phyloP scores from a whole-genome alignment of 768 basidiomycete genomes.

The Collybiopsis luxurians region DNA sequence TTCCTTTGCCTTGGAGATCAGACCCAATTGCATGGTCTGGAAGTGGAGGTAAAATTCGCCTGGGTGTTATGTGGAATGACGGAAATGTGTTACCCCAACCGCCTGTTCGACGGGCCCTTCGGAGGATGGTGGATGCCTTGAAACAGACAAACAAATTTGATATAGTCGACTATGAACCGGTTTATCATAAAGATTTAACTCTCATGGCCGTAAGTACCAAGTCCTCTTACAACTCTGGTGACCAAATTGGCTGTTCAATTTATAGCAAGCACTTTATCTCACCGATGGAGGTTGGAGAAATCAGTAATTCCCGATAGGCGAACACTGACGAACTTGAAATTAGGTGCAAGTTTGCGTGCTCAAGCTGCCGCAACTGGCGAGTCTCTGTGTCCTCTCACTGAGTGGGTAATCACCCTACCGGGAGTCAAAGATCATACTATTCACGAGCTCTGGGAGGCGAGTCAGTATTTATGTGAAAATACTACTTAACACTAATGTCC shows the following conservation, averaged over 20 bases:
- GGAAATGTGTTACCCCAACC: conserved; percentile 36
- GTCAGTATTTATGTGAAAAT: not conserved
- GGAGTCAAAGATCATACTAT: conserved; percentile 21
- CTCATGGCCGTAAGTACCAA: conserved; percentile 33
- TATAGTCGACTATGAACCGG: conserved; percentile 33
- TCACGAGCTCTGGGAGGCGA: conserved; percentile 27
- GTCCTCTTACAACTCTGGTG: too few species aligned
- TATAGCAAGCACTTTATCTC: conserved; percentile 34
- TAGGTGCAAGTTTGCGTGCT: conserved; percentile 5
- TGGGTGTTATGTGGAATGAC: conserved; percentile 34
- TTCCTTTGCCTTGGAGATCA: conserved; percentile 24
- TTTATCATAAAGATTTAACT: conserved; percentile 30
- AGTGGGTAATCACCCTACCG: conserved; percentile 32
- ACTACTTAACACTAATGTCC: conserved; percentile 9
- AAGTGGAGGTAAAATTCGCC: conserved; percentile 25
- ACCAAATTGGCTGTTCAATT: too few species aligned
- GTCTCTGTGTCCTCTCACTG: conserved; percentile 10
- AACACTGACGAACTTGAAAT: too few species aligned
- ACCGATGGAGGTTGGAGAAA: conserved; percentile 31
- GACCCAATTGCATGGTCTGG: conserved; percentile 14
- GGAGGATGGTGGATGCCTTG: conserved; percentile 32
- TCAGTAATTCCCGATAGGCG: too few species aligned
- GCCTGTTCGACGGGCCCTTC: conserved; percentile 39
- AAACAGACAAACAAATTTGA: conserved; percentile 28
- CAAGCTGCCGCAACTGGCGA: conserved; percentile 2